These are phyloP conservation scores for Umbellularia californica DNA, from an alignment of 164 flowering plant genomes.

Conservation along the genomic window DNA sequence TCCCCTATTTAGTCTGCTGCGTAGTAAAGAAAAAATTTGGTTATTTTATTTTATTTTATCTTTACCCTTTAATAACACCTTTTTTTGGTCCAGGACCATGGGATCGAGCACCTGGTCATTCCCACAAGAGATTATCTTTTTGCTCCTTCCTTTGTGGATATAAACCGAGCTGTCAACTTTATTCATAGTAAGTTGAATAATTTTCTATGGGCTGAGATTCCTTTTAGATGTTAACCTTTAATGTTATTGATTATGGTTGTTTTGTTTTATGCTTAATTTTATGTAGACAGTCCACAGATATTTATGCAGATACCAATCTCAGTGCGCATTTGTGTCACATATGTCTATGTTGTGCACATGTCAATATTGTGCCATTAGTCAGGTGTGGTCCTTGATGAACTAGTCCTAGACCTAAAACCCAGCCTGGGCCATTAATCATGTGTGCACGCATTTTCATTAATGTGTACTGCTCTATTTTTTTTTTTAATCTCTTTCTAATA, in stretches of 20 bases:
- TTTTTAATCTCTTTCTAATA: too few relatives aligned
- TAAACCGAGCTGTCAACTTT: slow-evolving; percentile 68
- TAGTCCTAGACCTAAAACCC: neutral
- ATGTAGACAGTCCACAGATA: neutral
- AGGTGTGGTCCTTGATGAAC: neutral
- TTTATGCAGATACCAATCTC: neutral
- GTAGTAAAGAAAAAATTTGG: neutral
- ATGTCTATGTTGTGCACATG: neutral
- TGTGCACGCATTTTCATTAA: too few relatives aligned
- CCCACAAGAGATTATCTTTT: slow-evolving; percentile 96
- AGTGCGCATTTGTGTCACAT: neutral
- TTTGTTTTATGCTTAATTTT: neutral
- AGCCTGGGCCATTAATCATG: neutral
- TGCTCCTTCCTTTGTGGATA: slow-evolving; percentile 76
- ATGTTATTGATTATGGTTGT: neutral
- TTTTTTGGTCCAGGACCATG: slow-evolving; percentile 47
- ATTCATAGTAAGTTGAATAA: slow-evolving; percentile 62
- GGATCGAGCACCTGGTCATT: slow-evolving; percentile 67
- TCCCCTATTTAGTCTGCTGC: too few relatives aligned
- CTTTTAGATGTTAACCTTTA: neutral
- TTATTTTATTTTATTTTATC: too few relatives aligned
- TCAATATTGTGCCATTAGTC: neutral
- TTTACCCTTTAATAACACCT: neutral
- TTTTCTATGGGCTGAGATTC: neutral
- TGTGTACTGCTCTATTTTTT: neutral